Conservation (phyloP, 192 early-diverging fungal genomes). For the Dispira parvispora region DNA sequence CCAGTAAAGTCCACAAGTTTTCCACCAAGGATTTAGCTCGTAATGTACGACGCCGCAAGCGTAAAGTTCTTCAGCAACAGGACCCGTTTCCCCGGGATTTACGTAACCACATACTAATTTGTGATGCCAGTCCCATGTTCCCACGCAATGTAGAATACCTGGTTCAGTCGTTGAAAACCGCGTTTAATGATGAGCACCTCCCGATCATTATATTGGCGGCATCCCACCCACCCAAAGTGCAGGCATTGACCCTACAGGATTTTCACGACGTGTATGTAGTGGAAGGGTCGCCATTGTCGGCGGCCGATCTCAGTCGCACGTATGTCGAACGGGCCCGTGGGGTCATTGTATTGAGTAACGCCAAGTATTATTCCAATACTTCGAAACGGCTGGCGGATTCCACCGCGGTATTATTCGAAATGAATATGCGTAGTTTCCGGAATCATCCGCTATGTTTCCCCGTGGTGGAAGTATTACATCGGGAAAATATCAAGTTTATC, state of each 20-base stretch:
- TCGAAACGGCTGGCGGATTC: constrained; percentile 15
- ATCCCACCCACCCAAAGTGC: constrained; percentile 12
- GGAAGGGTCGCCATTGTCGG: constrained; percentile 23
- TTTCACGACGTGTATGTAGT: constrained; percentile 22
- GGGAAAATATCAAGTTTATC: constrained; percentile 22
- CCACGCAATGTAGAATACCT: constrained; percentile 27
- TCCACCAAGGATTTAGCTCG: too few relatives aligned
- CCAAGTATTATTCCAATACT: constrained; percentile 2
- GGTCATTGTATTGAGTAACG: constrained; percentile 22
- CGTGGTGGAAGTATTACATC: constrained; percentile 22
- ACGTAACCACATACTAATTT: constrained; percentile 22
- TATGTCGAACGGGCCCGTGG: constrained; percentile 19
- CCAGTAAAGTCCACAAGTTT: neutral
- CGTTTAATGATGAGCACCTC: constrained; percentile 19
- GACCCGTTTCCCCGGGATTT: constrained; percentile 15
- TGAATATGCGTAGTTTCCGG: constrained; percentile 25
- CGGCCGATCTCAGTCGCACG: constrained; percentile 20
- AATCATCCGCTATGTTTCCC: constrained; percentile 16
- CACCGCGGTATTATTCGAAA: constrained; percentile 23
- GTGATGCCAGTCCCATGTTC: constrained; percentile 21
- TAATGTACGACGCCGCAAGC: neutral
- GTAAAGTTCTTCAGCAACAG: neutral
- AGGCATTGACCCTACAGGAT: constrained; percentile 12
- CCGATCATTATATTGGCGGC: constrained; percentile 21
- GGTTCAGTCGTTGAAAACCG: constrained; percentile 21